Conservation (phyloP, 345 rosid genomes). For the Gossypium anomalum region DNA sequence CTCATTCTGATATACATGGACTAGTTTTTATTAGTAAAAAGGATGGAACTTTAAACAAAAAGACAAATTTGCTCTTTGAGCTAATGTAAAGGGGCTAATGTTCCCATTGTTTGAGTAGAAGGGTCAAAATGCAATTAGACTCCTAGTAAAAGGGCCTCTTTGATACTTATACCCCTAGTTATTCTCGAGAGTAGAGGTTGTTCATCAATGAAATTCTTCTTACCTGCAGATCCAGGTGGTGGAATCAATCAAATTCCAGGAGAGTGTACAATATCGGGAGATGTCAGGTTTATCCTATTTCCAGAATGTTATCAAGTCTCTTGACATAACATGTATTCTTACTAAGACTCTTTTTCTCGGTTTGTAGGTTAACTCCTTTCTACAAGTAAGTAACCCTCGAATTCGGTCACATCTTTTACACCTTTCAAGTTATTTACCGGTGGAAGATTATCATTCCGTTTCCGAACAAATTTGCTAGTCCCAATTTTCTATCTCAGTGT, state of each 20-base stretch:
- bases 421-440: background rate
- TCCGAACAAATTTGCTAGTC: slow-evolving; percentile 4
- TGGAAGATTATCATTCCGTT: background rate
- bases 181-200: slow-evolving; percentile 10
- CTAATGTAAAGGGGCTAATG: no score
- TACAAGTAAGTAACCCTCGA: slow-evolving; percentile 62
- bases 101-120: no score
- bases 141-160: no score
- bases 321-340: slow-evolving; percentile 11
- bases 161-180: background rate
- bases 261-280: slow-evolving; percentile 81
- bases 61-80: no score
- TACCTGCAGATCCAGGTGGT: slow-evolving; percentile 78
- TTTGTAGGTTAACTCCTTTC: slow-evolving; percentile 90
- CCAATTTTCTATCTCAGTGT: slow-evolving; percentile 41
- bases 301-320: background rate
- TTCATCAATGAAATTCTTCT: slow-evolving; percentile 23
- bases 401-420: background rate
- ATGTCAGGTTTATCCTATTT: slow-evolving; percentile 64
- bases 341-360: slow-evolving; percentile 5
- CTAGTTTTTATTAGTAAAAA: no score
- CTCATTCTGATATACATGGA: no score
- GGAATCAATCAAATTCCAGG: slow-evolving; percentile 98
- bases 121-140: no score
- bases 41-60: no score